A percentile compares a stretch with the other conserved stretches of the same genome.
Conservation (phyloP, 2,329 filamentous ascomycete genomes). For the Paecilomyces fulvus region DNA sequence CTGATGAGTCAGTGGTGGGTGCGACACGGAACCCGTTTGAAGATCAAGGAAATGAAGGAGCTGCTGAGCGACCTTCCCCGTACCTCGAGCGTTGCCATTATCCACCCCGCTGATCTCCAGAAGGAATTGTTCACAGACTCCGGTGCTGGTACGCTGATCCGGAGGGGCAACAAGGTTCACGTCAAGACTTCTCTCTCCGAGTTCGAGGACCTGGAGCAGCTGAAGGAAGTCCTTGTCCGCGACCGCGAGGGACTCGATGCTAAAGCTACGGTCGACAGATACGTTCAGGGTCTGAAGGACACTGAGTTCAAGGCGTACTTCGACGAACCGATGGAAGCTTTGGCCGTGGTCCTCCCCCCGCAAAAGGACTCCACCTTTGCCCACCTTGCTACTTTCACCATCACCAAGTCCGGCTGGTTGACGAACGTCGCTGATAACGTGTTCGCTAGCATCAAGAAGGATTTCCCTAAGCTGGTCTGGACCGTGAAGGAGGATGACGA, state of each 20-base stretch:
- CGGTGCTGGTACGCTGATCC: slow-evolving; percentile 85
- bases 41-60: slow-evolving; percentile 97
- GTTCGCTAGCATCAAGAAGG: slow-evolving; percentile 87
- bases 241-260: slow-evolving; percentile 77
- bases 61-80: slow-evolving; percentile 79
- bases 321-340: slow-evolving; percentile 85
- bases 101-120: slow-evolving; percentile 89
- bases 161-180: slow-evolving; percentile 81
- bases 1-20: slow-evolving; percentile 94
- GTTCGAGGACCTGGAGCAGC: slow-evolving; percentile 64
- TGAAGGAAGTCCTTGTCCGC: slow-evolving; percentile 74
- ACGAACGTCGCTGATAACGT: slow-evolving; percentile 94
- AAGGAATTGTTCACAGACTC: slow-evolving; percentile 96
- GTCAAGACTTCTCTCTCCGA: slow-evolving; percentile 62
- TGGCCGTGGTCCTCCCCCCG: slow-evolving; percentile 79
- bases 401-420: slow-evolving; percentile 90
- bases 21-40: slow-evolving; percentile 84
- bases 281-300: slow-evolving; percentile 67
- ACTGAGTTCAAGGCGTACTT: slow-evolving; percentile 88
- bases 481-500: slow-evolving; percentile 95
- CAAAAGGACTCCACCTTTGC: slow-evolving; percentile 59
- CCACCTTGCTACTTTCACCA: slow-evolving; percentile 81
- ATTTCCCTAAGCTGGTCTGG: slow-evolving; percentile 85
- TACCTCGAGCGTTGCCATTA: slow-evolving; percentile 92
- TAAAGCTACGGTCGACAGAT: slow-evolving; percentile 75